Evolutionary conservation across 441 rosid genomes (phyloP), one percentile per base, ranked within the genome.

Genomic region (Pelargonium fulgidum): DNA sequence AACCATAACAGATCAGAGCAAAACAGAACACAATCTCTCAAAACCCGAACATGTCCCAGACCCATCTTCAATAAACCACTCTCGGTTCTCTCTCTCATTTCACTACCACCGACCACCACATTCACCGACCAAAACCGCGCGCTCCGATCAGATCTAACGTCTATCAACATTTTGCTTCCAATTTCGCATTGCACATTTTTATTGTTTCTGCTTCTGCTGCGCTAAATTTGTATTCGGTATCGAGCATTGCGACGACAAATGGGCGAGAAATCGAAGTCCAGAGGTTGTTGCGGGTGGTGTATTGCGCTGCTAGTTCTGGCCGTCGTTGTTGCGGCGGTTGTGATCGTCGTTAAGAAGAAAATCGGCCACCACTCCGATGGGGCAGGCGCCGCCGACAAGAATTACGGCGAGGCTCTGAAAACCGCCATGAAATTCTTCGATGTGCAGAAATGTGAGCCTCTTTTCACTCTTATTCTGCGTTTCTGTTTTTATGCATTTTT

Each of bases 351-450:
- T 45, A 86, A 73, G 66, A 85, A 82, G 82, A 85, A 78, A 79
- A 44, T 69, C 4, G 72, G 78, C 56, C 82, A 72, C 56, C 82
- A 72, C 50, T 93, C 87, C 0, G 95, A 90, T 0, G 91, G 96
- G 13, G 93, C 93, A 1, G 96, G 96, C 14, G 87, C 96, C 17
- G 72, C 87, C 36, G 89, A 85, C 22, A 82, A 78, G 78, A 88
- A 94, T 77, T 94, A 94, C 76, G 74, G 85, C 7, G 85, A 85
- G 12, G 96, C 99, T 65, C 98, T 94, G 73, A 85, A 85, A 52
- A 20, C 84, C 29, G 86, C 99, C 20, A 68, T 87, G 76, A 87
- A 94, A 67, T 94, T 94, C 87, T 83, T 94, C 80, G 98, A 94
- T 73, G 75, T 94, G 36, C 97, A 94, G 73, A 92, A 90, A 85